Conservation (phyloP, 192 early-diverging fungal species). For the Coemansia sp. region DNA sequence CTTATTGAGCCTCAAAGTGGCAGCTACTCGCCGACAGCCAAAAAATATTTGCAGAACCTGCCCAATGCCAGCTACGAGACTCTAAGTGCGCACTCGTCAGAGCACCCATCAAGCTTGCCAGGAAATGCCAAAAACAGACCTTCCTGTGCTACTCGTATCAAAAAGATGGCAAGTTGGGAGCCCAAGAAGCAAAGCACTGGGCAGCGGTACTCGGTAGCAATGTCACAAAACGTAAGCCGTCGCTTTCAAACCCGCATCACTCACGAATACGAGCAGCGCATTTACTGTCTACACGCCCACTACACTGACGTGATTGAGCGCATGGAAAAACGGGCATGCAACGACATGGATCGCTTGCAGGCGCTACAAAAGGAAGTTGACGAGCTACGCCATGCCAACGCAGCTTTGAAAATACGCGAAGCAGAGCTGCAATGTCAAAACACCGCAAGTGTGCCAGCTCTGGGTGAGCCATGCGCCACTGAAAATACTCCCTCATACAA, state of each 20-base stretch:
- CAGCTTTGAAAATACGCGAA: constrained; percentile 15
- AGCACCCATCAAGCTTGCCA: not conserved
- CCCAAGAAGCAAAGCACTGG: constrained; percentile 5
- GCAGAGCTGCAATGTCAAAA: constrained; percentile 20
- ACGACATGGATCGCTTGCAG: constrained; percentile 22
- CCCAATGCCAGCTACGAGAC: constrained; percentile 25
- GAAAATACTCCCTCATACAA: constrained; percentile 12
- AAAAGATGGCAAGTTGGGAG: constrained; percentile 4
- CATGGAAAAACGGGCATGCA: constrained; percentile 29
- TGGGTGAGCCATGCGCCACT: not conserved
- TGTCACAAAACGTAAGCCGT: constrained; percentile 42
- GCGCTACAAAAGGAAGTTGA: constrained; percentile 22
- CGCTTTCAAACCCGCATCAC: constrained; percentile 39
- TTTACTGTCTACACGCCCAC: constrained; percentile 49
- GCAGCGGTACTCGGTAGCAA: constrained; percentile 42
- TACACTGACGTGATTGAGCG: constrained; percentile 45
- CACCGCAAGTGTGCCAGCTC: not conserved
- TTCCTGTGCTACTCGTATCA: not conserved
- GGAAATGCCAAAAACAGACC: not conserved
- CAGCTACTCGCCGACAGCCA: constrained; percentile 8
- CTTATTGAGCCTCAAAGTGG: constrained; percentile 3
- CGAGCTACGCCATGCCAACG: constrained; percentile 27
- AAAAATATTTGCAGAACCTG: constrained; percentile 16
- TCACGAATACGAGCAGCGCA: constrained; percentile 52
- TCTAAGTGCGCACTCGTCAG: constrained; percentile 1